These are phyloP conservation scores for Colletotrichum lindemuthianum DNA, from an alignment of 2,329 filamentous ascomycete species.

Conservation along the genomic window DNA sequence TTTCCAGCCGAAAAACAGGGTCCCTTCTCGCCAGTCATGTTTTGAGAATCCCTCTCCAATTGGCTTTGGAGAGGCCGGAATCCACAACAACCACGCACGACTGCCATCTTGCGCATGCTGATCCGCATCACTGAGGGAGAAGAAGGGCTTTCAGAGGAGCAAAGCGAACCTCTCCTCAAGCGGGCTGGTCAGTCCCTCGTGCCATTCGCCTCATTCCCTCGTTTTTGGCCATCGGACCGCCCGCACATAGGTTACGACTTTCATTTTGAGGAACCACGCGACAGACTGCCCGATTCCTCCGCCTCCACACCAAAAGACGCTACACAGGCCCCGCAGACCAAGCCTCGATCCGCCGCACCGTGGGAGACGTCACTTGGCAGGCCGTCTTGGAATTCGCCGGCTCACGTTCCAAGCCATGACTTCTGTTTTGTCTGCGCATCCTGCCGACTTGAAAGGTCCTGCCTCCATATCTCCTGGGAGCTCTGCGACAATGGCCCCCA, in stretches of 20 bases:
- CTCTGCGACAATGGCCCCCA: conserved; percentile 53
- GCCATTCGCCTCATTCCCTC: too few species aligned
- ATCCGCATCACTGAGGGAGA: conserved; percentile 5
- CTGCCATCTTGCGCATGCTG: conserved; percentile 18
- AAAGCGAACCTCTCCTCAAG: too few species aligned
- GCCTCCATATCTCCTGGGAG: conserved; percentile 52
- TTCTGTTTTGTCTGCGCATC: conserved; percentile 52
- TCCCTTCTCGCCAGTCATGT: conserved; percentile 42
- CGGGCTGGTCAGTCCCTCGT: too few species aligned
- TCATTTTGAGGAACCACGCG: too few species aligned
- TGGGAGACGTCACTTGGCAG: too few species aligned
- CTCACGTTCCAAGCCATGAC: conserved; percentile 46
- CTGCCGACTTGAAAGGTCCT: conserved; percentile 50
- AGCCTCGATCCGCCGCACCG: conserved; percentile 21
- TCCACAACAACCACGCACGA: conserved; percentile 6
- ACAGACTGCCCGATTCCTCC: too few species aligned
- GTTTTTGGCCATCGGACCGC: too few species aligned
- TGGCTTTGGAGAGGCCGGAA: conserved; percentile 44
- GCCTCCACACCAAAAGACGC: neutral
- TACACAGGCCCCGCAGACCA: neutral
- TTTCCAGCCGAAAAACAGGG: conserved; percentile 16
- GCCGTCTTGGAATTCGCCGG: too few species aligned
- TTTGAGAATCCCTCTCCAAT: conserved; percentile 43
- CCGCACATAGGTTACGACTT: too few species aligned
- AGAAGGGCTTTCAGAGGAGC: neutral